Base-by-base conservation (phyloP, 176 grass and related monocot species). In the Zizania latifolia region DNA sequence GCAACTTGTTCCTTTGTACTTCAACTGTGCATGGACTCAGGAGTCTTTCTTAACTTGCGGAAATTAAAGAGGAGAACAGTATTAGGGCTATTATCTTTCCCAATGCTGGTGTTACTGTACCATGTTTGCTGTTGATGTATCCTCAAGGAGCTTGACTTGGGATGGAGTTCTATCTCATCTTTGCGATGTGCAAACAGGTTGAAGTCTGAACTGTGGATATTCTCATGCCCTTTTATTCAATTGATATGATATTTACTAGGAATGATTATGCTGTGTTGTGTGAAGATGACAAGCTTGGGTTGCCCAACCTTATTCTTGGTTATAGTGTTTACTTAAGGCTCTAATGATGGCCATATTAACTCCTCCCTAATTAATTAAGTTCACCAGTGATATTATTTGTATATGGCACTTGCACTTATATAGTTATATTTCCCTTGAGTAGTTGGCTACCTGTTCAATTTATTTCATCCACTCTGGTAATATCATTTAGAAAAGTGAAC, bases 11-110 rank as follows among this genome's bases (percentile, higher is more conserved):
- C 60, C 56, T 67, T 74, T 84, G 75, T 80, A 69, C 62, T 80
- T 83, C 56, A 74, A 57, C 62, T 88, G 69, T 63, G 41, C 70
- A 45, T 88, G 80, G 43, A 88, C 70, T 75, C 86, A 80, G 86
- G 74, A 24, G 44, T 76, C 71, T 70, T 83, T 83, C 68, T 77
- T 87, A 87, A 58, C 26, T 79, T 84, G 69, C 68, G 69, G 70
- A 80, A 84, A 88, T 63, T 75, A 80, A 60, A 75, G 68, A 74
- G 50, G 60, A 83, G 81, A 88, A 82, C 68, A 69, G 21, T 83
- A 75, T 12, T 76, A 68, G 72, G 70, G 37, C 35, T 87, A 64
- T 62, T 69, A 23, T 87, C 55, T 79, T 74, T 78, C 68, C 8
- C 60, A 79, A 62, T 72, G 72, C 73, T 82, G 65, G 72, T 77